Evolutionary conservation across 2,329 filamentous ascomycete genomes (phyloP).

Genomic region (Penicillium decumbens): DNA sequence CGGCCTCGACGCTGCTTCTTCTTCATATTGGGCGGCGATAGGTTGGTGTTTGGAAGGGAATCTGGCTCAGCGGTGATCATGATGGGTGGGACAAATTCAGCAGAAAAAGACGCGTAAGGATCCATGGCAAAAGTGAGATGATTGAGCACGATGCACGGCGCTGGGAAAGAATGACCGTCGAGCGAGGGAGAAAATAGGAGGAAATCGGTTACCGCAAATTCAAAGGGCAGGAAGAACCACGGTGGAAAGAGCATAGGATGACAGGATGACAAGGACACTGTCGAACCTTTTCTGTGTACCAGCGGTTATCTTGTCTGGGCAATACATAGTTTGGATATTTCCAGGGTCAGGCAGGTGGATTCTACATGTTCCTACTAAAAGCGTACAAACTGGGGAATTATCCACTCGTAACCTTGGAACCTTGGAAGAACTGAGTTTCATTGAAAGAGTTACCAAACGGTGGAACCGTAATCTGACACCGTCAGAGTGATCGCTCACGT

Average conservation of each 20-base stretch:
- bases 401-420: background rate
- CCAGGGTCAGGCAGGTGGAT: background rate
- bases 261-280: background rate
- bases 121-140: background rate
- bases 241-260: background rate
- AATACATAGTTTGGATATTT: background rate
- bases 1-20: slow-evolving; percentile 9
- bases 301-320: too few relatives aligned
- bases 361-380: background rate
- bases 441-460: too few relatives aligned
- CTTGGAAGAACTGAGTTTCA: too few relatives aligned
- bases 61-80: slow-evolving; percentile 5
- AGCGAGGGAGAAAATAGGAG: background rate
- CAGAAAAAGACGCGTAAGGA: background rate
- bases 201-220: background rate
- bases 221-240: background rate
- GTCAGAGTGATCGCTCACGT: too few relatives aligned
- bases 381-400: background rate
- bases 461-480: too few relatives aligned
- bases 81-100: slow-evolving; percentile 8
- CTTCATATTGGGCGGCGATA: slow-evolving; percentile 9
- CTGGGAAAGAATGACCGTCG: background rate
- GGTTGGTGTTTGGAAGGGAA: background rate
- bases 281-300: background rate
- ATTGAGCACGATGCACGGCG: background rate